Evolutionary conservation across 1,284 basidiomycete genomes (phyloP), one percentile per base, ranked within the genome.

Genomic region (Naganishia liquefaciens): DNA sequence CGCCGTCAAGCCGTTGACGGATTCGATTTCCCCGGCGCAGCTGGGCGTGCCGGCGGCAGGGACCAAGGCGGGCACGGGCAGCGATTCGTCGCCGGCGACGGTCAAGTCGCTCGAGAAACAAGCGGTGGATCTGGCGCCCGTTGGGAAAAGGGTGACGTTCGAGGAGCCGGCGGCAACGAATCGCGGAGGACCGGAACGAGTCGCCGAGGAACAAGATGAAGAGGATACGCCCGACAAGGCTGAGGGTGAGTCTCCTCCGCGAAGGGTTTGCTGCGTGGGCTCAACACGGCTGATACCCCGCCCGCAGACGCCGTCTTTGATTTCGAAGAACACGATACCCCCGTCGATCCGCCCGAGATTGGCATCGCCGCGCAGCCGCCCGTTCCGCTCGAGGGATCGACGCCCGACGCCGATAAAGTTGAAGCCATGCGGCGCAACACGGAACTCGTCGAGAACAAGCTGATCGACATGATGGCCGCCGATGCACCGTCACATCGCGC

Each of bases 401-500:
- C 57, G 2, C 57, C 54, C n/a, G 60, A 62, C n/a, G 37, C 39
- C 50, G 60, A 55, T 27, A 50, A 30, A 23, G 51, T 54, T 25
- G 49, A 55, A 39, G 58, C 64, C 23, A 65, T 67, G 54, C 47
- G 53, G 13, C 54, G 63, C 27, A 60, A 64, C 57, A 64, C 62
- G 5, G 51, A 68, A 39, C 57, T 74, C 55, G 69, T 78, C 9
- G 76, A 79, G 62, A 72, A 71, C 47, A 78, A 76, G 64, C 68
- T 79, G 17, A 76, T 75, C 13, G 69, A 69, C 21, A 74, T 77
- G 0, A 75, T 77, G 50, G 78, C 78, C 0, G 77, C 76, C 11
- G 74, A 79, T 44, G 75, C 75, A 11, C 78, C 78, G 2, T 75
- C 73, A 25, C 78, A 79, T 62, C 76, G 78, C 15, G 71, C 74